Evolutionary conservation across 441 rosid genomes (phyloP).

Genomic region (Macaranga tanarius): DNA sequence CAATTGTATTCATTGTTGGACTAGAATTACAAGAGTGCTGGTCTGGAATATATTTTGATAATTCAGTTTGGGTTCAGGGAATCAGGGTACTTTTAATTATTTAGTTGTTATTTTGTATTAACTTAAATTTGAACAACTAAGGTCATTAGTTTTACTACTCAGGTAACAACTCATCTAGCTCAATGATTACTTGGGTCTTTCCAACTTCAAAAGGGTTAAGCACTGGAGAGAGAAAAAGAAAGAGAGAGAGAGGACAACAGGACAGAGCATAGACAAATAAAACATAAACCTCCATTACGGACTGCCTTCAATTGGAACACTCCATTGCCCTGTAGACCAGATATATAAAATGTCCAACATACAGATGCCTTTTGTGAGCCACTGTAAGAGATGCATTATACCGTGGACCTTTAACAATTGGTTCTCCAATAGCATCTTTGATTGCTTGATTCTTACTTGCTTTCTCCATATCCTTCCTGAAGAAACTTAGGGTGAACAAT

Average conservation of each 20-base stretch:
- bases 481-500: slow-evolving; percentile 18
- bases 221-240: no score
- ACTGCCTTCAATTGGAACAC: slow-evolving; percentile 70
- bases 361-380: slow-evolving; percentile 83
- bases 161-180: no score
- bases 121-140: no score
- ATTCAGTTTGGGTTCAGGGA: no score
- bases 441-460: slow-evolving; percentile 60
- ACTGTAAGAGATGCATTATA: slow-evolving; percentile 93
- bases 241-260: background rate
- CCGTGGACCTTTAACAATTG: slow-evolving; percentile 93
- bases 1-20: background rate
- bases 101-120: no score
- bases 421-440: slow-evolving; percentile 84
- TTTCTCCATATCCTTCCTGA: slow-evolving; percentile 88
- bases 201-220: no score
- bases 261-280: background rate
- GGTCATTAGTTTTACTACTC: no score
- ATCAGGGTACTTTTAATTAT: no score
- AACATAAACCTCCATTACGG: slow-evolving; percentile 50
- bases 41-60: no score
- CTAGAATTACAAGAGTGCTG: no score
- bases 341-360: slow-evolving; percentile 91
- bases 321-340: slow-evolving; percentile 71
- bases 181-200: no score